Evolutionary conservation across 2,329 filamentous ascomycete genomes (phyloP).

Genomic region (Alternaria sp.): DNA sequence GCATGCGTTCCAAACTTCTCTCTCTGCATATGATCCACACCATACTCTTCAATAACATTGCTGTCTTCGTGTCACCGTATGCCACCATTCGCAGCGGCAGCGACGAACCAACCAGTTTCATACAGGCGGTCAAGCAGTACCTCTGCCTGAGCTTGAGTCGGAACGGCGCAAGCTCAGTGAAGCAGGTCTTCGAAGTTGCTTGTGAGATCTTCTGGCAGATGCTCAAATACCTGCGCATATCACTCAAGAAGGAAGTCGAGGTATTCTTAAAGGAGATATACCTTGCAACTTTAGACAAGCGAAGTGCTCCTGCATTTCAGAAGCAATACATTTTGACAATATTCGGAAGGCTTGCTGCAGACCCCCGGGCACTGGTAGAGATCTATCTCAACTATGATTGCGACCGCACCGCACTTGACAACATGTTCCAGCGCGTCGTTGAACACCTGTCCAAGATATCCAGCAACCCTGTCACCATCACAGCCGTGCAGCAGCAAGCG

Average conservation of each 20-base stretch:
- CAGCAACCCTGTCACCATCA: constrained; percentile 78
- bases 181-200: constrained; percentile 91
- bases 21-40: constrained; percentile 96
- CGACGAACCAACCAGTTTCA: constrained; percentile 86
- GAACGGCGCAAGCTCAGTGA: constrained; percentile 93
- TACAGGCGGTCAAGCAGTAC: constrained; percentile 96
- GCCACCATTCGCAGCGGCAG: constrained; percentile 93
- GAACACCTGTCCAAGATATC: constrained; percentile 92
- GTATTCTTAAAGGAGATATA: constrained; percentile 99
- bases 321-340: constrained; percentile 92
- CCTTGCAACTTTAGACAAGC: constrained; percentile 86
- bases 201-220: constrained; percentile 99
- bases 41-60: constrained; percentile 90
- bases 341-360: constrained; percentile 81
- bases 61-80: constrained; percentile 88
- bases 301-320: constrained; percentile 84
- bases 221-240: constrained; percentile 89
- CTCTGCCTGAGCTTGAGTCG: constrained; percentile 92
- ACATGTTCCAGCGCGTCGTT: constrained; percentile 93
- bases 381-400: constrained; percentile 99
- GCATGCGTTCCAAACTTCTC: constrained; percentile 96
- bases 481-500: constrained; percentile 78
- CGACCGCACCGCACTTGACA: constrained; percentile 89
- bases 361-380: constrained; percentile 89
- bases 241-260: constrained; percentile 98